These are phyloP conservation scores for Xylariaceae sp. DNA, from an alignment of 2,329 filamentous ascomycete species.

Conservation along the genomic window DNA sequence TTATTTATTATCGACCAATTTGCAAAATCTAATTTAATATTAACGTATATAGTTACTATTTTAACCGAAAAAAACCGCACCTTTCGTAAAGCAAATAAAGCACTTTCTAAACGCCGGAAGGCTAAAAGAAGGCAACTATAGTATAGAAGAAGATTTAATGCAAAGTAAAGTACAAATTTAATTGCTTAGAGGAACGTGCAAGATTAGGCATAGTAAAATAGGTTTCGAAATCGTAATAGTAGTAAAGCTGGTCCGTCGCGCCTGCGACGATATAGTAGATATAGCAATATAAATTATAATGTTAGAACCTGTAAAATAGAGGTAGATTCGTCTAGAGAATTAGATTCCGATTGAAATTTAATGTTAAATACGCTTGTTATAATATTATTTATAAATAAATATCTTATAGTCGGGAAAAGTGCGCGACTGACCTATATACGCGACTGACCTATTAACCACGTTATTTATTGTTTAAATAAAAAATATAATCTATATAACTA, in stretches of 20 bases:
- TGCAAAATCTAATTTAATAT: not conserved
- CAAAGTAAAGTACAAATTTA: not conserved
- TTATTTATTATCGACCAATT: not conserved
- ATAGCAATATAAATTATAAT: not conserved
- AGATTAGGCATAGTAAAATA: not conserved
- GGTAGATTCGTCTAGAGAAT: not conserved
- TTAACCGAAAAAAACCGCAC: not conserved
- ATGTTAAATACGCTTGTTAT: not conserved
- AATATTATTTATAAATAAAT: not conserved
- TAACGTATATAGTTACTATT: not conserved
- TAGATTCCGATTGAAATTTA: not conserved
- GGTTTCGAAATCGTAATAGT: not conserved
- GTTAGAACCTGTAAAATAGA: not conserved
- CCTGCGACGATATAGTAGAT: not conserved
- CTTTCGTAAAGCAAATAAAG: not conserved
- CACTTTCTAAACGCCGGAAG: not conserved
- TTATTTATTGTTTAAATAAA: not conserved
- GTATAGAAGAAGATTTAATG: not conserved
- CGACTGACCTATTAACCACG: not conserved
- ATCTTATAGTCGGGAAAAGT: not conserved
- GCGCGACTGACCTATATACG: not conserved
- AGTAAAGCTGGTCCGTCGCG: not conserved
- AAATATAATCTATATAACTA: not conserved
- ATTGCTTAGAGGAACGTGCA: not conserved
- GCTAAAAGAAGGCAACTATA: not conserved